Percentiles rank a stretch among this genome's conserved stretches.
Conservation (phyloP, 2,329 filamentous ascomycete genomes). For the Lecanicillium sp. region DNA sequence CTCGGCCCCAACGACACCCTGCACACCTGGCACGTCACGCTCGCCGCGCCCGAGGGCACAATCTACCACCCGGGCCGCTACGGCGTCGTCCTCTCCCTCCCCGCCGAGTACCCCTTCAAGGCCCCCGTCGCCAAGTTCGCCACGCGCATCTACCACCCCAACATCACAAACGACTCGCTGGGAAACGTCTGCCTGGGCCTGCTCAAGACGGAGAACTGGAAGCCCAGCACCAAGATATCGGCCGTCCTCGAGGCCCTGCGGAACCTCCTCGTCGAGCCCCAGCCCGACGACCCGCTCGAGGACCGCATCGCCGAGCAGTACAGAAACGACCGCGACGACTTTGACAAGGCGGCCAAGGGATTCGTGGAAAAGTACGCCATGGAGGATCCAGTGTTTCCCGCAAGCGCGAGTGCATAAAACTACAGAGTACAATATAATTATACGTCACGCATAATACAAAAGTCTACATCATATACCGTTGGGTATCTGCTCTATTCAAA, state of each 20-base stretch:
- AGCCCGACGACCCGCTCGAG: conserved; percentile 87
- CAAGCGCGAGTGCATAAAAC: background rate
- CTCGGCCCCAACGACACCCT: conserved; percentile 44
- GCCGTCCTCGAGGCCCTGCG: conserved; percentile 73
- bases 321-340: conserved; percentile 59
- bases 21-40: conserved; percentile 45
- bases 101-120: conserved; percentile 84
- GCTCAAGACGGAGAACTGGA: conserved; percentile 85
- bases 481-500: conserved; percentile 19
- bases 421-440: too few relatives aligned
- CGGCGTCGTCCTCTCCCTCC: conserved; percentile 65
- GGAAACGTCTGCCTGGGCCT: conserved; percentile 82
- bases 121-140: conserved; percentile 71
- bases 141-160: conserved; percentile 94
- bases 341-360: conserved; percentile 67
- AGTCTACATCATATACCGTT: background rate
- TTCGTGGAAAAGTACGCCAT: conserved; percentile 70
- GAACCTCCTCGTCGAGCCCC: conserved; percentile 70
- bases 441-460: background rate
- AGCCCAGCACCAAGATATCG: conserved; percentile 72
- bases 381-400: conserved; percentile 31
- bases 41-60: conserved; percentile 39
- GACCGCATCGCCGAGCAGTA: conserved; percentile 79
- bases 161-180: conserved; percentile 79
- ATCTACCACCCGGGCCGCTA: conserved; percentile 63